Percentiles rank a stretch among this genome's conserved stretches.
These are phyloP conservation scores for Austroboletus eburneus DNA, from an alignment of 768 basidiomycete species.

Conservation along the genomic window DNA sequence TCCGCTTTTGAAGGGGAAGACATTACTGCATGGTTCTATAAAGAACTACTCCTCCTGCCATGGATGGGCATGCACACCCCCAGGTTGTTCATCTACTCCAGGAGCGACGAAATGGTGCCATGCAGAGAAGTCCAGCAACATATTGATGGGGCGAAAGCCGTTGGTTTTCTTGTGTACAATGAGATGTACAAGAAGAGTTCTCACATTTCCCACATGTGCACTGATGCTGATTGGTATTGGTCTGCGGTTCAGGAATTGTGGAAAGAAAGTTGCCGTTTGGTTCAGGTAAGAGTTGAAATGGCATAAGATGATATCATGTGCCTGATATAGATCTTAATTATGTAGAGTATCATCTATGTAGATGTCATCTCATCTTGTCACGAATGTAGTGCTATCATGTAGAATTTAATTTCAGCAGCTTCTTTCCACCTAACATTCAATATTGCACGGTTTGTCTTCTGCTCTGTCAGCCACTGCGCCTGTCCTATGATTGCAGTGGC, in stretches of 20 bases:
- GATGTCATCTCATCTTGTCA: no score
- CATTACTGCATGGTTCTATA: neutral
- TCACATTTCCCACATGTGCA: conserved; percentile 33
- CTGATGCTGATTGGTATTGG: conserved; percentile 29
- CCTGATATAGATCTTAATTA: no score
- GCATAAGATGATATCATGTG: no score
- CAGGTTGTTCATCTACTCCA: conserved; percentile 35
- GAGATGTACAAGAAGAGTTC: conserved; percentile 32
- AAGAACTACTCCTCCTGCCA: conserved; percentile 24
- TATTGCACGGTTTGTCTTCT: no score
- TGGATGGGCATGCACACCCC: conserved; percentile 31
- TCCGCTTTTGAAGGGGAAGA: conserved; percentile 11
- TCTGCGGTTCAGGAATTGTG: conserved; percentile 20
- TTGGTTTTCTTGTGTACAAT: conserved; percentile 23
- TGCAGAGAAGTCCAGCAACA: conserved; percentile 26
- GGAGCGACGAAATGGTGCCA: conserved; percentile 29
- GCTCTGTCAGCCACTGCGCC: no score
- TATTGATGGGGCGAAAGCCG: conserved; percentile 17
- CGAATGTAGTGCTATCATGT: no score
- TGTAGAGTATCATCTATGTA: no score
- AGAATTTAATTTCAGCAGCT: no score
- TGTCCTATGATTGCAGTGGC: no score
- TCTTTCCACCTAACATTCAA: no score
- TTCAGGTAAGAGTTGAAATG: neutral
- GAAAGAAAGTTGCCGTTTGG: conserved; percentile 11